Evolutionary conservation across 2,329 filamentous ascomycete genomes (phyloP).

Genomic region (Aspergillus caelatus): DNA sequence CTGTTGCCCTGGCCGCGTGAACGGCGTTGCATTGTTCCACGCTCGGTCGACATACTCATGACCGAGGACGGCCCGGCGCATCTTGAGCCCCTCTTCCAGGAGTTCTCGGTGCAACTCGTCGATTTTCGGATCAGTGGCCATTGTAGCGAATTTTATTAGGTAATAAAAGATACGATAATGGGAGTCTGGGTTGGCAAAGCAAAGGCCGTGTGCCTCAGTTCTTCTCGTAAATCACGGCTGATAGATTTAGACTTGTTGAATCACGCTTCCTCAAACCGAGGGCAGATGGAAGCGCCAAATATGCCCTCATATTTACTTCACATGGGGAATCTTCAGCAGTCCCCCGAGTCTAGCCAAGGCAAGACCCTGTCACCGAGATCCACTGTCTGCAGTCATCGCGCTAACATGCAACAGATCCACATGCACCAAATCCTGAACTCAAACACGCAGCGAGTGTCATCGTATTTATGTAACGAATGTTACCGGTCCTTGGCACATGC

Average conservation of each 20-base stretch:
- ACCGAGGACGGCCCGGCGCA: slow-evolving; percentile 17
- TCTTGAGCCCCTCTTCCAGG: slow-evolving; percentile 7
- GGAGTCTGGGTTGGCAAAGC: background rate
- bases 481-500: background rate
- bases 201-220: background rate
- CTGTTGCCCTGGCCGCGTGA: slow-evolving; percentile 26
- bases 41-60: slow-evolving; percentile 20
- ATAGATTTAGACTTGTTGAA: background rate
- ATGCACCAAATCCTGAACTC: background rate
- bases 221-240: background rate
- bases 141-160: background rate
- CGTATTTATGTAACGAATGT: background rate
- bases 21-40: slow-evolving; percentile 25
- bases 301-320: background rate
- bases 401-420: background rate
- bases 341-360: background rate
- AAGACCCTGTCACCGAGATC: background rate
- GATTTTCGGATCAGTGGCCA: background rate
- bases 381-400: background rate
- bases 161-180: background rate
- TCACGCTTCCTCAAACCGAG: background rate
- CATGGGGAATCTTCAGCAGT: background rate
- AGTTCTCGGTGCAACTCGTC: background rate
- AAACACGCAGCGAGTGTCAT: background rate
- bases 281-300: background rate